Conservation (phyloP, 1,139 yeast genomes). For the Debaryomycetaceae sp. region DNA sequence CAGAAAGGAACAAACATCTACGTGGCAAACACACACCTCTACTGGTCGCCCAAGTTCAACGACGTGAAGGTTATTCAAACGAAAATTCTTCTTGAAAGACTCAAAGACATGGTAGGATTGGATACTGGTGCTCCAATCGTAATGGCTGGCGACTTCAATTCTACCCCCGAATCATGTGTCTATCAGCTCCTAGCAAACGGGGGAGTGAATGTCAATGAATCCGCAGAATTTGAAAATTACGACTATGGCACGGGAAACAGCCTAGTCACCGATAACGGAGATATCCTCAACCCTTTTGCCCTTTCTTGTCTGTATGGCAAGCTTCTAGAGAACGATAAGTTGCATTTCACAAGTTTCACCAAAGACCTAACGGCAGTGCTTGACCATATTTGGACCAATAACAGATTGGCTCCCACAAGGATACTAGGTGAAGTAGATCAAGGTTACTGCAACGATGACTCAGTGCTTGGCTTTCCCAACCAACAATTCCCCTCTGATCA, state of each 20-base stretch:
- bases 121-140: slow-evolving; percentile 19
- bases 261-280: slow-evolving; percentile 12
- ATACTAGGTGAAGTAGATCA: slow-evolving; percentile 21
- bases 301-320: slow-evolving; percentile 18
- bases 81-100: slow-evolving; percentile 38
- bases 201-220: slow-evolving; percentile 22
- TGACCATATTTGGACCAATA: slow-evolving; percentile 58
- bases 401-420: slow-evolving; percentile 16
- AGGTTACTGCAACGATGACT: slow-evolving; percentile 11
- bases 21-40: slow-evolving; percentile 56
- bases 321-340: slow-evolving; percentile 14
- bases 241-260: slow-evolving; percentile 33
- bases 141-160: slow-evolving; percentile 54
- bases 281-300: slow-evolving; percentile 18
- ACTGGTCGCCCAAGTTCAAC: slow-evolving; percentile 50
- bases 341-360: slow-evolving; percentile 50
- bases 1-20: slow-evolving; percentile 34
- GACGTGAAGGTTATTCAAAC: slow-evolving; percentile 56
- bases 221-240: slow-evolving; percentile 21
- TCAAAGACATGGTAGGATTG: slow-evolving; percentile 16
- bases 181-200: slow-evolving; percentile 41
- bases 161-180: slow-evolving; percentile 47
- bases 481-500: slow-evolving; percentile 43
- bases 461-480: slow-evolving; percentile 35
- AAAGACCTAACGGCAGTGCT: slow-evolving; percentile 47